phyloP scores from a whole-genome alignment of 805 yeast genomes.

The Candida gorgasii region DNA sequence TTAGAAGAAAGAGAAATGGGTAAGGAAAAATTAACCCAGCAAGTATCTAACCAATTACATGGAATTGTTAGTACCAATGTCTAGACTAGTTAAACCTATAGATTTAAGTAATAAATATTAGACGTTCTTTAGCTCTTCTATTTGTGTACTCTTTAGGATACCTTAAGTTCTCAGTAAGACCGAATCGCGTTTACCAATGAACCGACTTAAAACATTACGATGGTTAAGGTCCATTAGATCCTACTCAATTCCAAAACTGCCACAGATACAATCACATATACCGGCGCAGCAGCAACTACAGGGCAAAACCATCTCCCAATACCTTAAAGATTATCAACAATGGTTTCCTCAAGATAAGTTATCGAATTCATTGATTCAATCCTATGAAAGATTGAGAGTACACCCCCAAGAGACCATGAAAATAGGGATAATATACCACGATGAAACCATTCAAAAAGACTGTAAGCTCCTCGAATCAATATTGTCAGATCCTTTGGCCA shows the following conservation, averaged over 20 bases:
- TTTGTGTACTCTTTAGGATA: too few relatives aligned
- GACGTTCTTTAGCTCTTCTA: too few relatives aligned
- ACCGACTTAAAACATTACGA: too few relatives aligned
- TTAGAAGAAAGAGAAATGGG: conserved; percentile 23
- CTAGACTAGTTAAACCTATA: too few relatives aligned
- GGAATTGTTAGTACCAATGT: conserved; percentile 1
- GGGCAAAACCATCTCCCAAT: conserved; percentile 10
- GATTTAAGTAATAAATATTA: too few relatives aligned
- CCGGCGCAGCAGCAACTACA: too few relatives aligned
- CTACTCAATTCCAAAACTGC: too few relatives aligned
- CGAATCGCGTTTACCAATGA: too few relatives aligned
- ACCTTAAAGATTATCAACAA: conserved; percentile 13
- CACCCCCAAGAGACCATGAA: conserved; percentile 21
- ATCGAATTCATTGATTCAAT: conserved; percentile 13
- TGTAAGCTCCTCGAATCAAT: conserved; percentile 37
- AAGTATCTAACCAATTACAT: conserved; percentile 18
- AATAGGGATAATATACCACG: conserved; percentile 37
- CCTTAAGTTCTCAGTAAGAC: too few relatives aligned
- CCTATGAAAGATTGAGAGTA: conserved; percentile 14
- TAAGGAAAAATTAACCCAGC: conserved; percentile 22
- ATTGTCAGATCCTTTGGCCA: conserved; percentile 43
- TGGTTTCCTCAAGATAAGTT: conserved; percentile 16
- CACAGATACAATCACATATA: too few relatives aligned
- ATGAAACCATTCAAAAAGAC: conserved; percentile 17
- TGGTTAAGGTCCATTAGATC: too few relatives aligned